Evolutionary conservation across 2,329 filamentous ascomycete genomes (phyloP).

Genomic region (Hypocreales sp.): DNA sequence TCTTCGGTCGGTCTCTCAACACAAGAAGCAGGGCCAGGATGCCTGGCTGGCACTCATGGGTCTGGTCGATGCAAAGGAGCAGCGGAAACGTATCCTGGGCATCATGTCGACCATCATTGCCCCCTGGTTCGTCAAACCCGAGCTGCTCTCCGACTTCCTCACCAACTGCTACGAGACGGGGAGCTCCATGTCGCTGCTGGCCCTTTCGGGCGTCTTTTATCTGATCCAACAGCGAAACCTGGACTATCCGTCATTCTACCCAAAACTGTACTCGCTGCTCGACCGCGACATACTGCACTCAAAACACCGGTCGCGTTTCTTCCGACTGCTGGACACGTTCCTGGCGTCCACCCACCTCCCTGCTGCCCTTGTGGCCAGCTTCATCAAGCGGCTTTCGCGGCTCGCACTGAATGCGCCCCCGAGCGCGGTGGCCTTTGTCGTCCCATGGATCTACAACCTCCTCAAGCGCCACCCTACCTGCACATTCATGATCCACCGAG

Average conservation of each 20-base stretch:
- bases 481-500: slow-evolving; percentile 91
- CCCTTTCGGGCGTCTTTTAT: slow-evolving; percentile 86
- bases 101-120: slow-evolving; percentile 65
- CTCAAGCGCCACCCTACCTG: slow-evolving; percentile 79
- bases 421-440: slow-evolving; percentile 70
- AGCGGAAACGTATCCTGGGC: slow-evolving; percentile 65
- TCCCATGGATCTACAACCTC: slow-evolving; percentile 93
- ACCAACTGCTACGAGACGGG: slow-evolving; percentile 86
- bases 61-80: slow-evolving; percentile 48
- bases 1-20: slow-evolving; percentile 48
- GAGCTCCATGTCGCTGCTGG: slow-evolving; percentile 73
- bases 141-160: slow-evolving; percentile 88
- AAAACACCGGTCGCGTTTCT: slow-evolving; percentile 85
- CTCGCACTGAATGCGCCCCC: slow-evolving; percentile 80
- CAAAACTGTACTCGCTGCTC: slow-evolving; percentile 83
- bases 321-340: slow-evolving; percentile 83
- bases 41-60: slow-evolving; percentile 73
- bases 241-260: slow-evolving; percentile 89
- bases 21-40: slow-evolving; percentile 69
- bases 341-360: slow-evolving; percentile 85
- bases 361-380: slow-evolving; percentile 79
- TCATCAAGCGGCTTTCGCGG: slow-evolving; percentile 83
- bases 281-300: slow-evolving; percentile 80
- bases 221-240: slow-evolving; percentile 87
- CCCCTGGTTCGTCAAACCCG: slow-evolving; percentile 78